Evolutionary conservation across 1,284 basidiomycete species (phyloP).

Genomic region (Xerocomus amazonicus): DNA sequence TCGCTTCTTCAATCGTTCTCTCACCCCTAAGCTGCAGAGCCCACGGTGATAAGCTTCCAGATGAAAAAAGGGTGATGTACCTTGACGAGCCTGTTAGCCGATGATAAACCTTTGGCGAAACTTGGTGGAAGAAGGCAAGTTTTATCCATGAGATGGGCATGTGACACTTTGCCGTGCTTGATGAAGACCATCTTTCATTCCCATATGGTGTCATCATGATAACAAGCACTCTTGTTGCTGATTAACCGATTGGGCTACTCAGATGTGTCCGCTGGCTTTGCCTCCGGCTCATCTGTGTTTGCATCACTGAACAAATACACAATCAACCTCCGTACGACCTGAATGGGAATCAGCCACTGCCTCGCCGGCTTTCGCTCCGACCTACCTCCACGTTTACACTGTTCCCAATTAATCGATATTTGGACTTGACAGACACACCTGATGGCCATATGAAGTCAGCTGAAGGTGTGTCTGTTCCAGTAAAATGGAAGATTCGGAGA

Average conservation of each 20-base stretch:
- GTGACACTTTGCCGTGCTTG: no score
- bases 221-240: not conserved
- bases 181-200: no score
- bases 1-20: conserved; percentile 64
- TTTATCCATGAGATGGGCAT: no score
- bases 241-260: no score
- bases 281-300: not conserved
- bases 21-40: conserved; percentile 53
- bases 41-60: not conserved
- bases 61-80: conserved; percentile 31
- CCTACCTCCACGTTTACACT: conserved; percentile 70
- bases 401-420: conserved; percentile 74
- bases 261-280: not conserved
- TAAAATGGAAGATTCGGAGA: conserved; percentile 63
- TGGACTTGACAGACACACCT: conserved; percentile 56
- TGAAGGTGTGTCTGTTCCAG: conserved; percentile 16
- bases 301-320: conserved; percentile 22
- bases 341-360: conserved; percentile 4
- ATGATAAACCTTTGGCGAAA: conserved; percentile 58
- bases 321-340: conserved; percentile 29
- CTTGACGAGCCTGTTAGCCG: conserved; percentile 81
- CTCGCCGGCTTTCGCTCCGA: not conserved
- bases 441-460: conserved; percentile 56
- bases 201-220: no score
- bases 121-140: conserved; percentile 12